Base-by-base conservation (phyloP, 345 rosid genomes). In the Populus deltoides region DNA sequence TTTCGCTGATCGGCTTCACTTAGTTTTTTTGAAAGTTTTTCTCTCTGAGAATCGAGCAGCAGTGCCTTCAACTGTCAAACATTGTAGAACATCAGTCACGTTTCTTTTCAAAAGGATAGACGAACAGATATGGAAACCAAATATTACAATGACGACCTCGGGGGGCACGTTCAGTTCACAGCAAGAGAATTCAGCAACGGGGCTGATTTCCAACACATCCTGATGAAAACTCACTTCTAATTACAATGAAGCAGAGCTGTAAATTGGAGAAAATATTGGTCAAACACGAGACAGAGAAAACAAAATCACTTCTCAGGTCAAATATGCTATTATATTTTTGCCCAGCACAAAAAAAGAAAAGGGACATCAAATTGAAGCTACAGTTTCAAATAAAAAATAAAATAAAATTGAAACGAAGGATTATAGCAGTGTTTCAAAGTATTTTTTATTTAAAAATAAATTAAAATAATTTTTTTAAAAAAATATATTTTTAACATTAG, bases 1-100 rank as follows among this genome's bases (percentile, higher is more conserved):
- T 91, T 92, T 59, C 92, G 98, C 82, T 95, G 99, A 87, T 93
- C 92, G 73, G 99, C 99, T 92, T 95, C 98, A 87, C 98, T 93
- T 65, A 91, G 80, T 77, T 91, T 95, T 71, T 74, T 90, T 27
- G 80, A 78, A 49, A 95, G 98, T 81, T 83, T 92, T 25, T 83
- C 79, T 84, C 99, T 93, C 72, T 92, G 94, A 15, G 91, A 83
- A 84, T 92, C 97, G 41, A 84, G 85, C 29, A 92, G 88, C 74
- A 95, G 80, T 62, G 88, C 78, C 79, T 86, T 90, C 85, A 95
- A 80, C 99, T 93, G 84, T 72, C 36, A 8, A 70, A 66, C 73
- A 43, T 73, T 31, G 43, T 8, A 36, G 53, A 31, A 73, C 5
- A 53, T 20, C 59, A 20, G 24, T 53, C 59, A 2, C 11, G 3